Percentiles rank a stretch among this genome's conserved stretches.
These are phyloP conservation scores for Amanita rubescens DNA, from an alignment of 768 basidiomycete genomes.

Conservation along the genomic window DNA sequence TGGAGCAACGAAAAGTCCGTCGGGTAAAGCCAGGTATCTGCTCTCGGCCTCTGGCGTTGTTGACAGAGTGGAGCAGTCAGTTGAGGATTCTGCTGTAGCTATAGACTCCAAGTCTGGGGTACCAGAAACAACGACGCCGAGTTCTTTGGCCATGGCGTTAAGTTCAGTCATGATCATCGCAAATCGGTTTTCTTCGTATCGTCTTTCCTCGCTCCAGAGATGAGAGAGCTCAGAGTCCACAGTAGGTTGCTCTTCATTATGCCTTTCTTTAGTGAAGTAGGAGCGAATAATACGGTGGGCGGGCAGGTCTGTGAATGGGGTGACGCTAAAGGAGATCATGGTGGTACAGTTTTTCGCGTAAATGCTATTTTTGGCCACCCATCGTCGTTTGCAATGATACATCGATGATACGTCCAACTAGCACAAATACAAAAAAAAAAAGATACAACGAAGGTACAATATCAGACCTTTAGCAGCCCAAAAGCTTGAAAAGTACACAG, in stretches of 20 bases:
- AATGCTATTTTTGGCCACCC: too few species aligned
- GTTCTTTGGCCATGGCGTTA: constrained; percentile 1
- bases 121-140: background rate
- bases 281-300: constrained; percentile 2
- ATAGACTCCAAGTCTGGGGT: background rate
- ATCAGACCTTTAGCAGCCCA: background rate
- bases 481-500: background rate
- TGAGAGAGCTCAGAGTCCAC: background rate
- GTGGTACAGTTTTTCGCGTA: background rate
- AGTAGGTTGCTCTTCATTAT: background rate
- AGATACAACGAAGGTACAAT: background rate
- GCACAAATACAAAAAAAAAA: background rate
- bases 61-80: background rate
- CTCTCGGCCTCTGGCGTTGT: background rate
- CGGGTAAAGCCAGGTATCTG: background rate
- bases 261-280: background rate
- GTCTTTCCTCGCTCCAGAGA: constrained; percentile 6
- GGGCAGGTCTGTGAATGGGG: constrained; percentile 7
- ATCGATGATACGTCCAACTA: background rate
- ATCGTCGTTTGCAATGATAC: background rate
- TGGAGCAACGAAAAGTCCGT: too few species aligned
- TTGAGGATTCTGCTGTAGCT: background rate
- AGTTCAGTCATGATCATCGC: constrained; percentile 1
- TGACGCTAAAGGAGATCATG: constrained; percentile 4
- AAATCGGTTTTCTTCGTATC: background rate